Conservation (phyloP, 495 filamentous ascomycete species). For the Aspergillus ostianus region DNA sequence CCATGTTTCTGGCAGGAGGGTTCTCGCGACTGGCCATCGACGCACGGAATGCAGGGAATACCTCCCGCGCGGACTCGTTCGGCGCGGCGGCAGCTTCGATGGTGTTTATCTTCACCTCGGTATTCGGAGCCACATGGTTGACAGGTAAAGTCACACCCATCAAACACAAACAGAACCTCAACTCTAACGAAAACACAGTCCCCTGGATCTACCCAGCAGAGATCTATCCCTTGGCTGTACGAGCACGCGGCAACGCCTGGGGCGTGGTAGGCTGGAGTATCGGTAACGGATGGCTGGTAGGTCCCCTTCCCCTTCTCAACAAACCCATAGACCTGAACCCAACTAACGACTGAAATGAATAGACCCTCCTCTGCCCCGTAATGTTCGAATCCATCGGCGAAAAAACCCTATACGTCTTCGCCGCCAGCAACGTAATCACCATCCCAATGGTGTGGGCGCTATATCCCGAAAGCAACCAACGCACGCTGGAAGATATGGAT, state of each 20-base stretch:
- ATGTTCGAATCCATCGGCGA: slow-evolving; percentile 62
- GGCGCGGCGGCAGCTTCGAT: slow-evolving; percentile 64
- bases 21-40: slow-evolving; percentile 53
- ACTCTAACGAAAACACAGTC: slow-evolving; percentile 29
- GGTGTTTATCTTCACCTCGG: slow-evolving; percentile 67
- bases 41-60: slow-evolving; percentile 42
- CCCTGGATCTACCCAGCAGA: slow-evolving; percentile 72
- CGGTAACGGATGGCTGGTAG: slow-evolving; percentile 63
- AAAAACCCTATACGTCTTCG: slow-evolving; percentile 69
- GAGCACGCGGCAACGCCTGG: slow-evolving; percentile 72
- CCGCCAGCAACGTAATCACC: slow-evolving; percentile 57
- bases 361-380: slow-evolving; percentile 60
- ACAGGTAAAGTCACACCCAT: slow-evolving; percentile 29
- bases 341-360: background rate
- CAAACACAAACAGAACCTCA: background rate
- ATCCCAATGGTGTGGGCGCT: slow-evolving; percentile 68
- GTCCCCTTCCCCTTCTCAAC: slow-evolving; percentile 13
- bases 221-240: slow-evolving; percentile 67
- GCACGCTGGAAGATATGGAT: slow-evolving; percentile 69
- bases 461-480: slow-evolving; percentile 67
- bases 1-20: slow-evolving; percentile 59
- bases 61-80: slow-evolving; percentile 48
- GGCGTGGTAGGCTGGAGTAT: slow-evolving; percentile 73
- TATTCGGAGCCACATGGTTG: slow-evolving; percentile 72
- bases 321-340: background rate